Evolutionary conservation across 805 yeast genomes (phyloP), one percentile per base, ranked within the genome.

Genomic region (Nakazawaea ishiwadae): DNA sequence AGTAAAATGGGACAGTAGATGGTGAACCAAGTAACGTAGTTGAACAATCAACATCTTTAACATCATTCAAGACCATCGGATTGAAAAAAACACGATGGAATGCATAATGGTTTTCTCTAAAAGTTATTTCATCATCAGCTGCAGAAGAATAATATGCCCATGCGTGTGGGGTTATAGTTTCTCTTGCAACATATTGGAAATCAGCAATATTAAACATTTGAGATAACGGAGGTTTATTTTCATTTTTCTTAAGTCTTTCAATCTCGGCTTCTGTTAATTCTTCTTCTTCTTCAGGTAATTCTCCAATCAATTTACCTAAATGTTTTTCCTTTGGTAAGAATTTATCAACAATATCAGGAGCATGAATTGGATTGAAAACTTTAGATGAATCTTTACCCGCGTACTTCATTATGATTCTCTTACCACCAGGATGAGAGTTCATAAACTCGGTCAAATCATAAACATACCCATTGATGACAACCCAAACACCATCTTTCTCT

Each of bases 111-210:
- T 91, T 91, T 55, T 90, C 96, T 51, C 98, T 74, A 53, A 85
- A 58, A 2, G 96, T 75, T 50, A 91, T 77, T 64, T 91, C 98
- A 59, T 91, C 98, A 60, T 91, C 97, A 15, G 96, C 75, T 9
- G 90, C 98, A 24, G 90, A 79, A 3, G 95, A 83, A 59, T 89
- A 91, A 61, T 91, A 91, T 9, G 93, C 93, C 95, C 97, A 86
- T 0, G 95, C 97, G 26, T 75, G 73, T 39, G 77, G 79, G 23
- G 86, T 74, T 69, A 91, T 67, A 26, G 86, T 82, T 46, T 80
- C 75, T 37, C 87, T 71, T 3, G 98, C 97, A 35, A 91, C 78
- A 51, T 76, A 74, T 60, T 91, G 97, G 56, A 91, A 89, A 60
- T 91, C 98, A 51, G 78, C 81, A 46, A 87, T 52, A 53, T 93